Evolutionary conservation across 1,284 basidiomycete species (phyloP).

Genomic region (Sporisorium iseilematis-ciliati): DNA sequence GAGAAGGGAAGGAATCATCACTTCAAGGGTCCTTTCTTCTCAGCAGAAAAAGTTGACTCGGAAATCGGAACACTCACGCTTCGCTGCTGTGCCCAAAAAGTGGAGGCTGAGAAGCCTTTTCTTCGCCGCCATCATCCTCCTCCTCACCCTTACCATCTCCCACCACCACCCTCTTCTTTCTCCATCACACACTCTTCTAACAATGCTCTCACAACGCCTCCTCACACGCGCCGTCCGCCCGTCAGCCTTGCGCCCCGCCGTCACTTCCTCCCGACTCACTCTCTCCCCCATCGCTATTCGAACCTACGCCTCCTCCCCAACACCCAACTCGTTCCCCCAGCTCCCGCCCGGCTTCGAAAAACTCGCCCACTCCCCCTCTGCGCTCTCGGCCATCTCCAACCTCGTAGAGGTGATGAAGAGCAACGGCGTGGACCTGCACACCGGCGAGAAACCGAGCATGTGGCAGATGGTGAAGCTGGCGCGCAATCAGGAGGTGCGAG

Average conservation of each 20-base stretch:
- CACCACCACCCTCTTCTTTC: no score
- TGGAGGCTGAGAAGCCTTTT: slow-evolving; percentile 12
- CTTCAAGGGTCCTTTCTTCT: slow-evolving; percentile 4
- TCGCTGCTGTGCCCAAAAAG: background rate
- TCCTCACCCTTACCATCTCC: background rate
- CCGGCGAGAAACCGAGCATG: slow-evolving; percentile 57
- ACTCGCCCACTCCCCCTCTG: slow-evolving; percentile 51
- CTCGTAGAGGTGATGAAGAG: slow-evolving; percentile 57
- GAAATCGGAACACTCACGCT: background rate
- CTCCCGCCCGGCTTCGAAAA: slow-evolving; percentile 63
- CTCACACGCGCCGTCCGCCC: background rate
- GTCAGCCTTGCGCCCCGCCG: background rate
- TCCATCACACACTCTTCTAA: background rate
- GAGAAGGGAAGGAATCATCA: background rate
- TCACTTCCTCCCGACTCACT: background rate
- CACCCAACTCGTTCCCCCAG: slow-evolving; percentile 40
- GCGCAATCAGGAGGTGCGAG: slow-evolving; percentile 51
- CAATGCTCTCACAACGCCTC: slow-evolving; percentile 14
- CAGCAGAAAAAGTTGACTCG: slow-evolving; percentile 2
- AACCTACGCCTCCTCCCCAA: slow-evolving; percentile 33
- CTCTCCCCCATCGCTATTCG: background rate
- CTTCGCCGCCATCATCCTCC: background rate
- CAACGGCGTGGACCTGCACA: slow-evolving; percentile 56
- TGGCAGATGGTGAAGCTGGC: slow-evolving; percentile 58
- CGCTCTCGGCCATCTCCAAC: slow-evolving; percentile 53